A percentile compares a stretch with the other conserved stretches of the same genome.
Conservation (phyloP, 1,139 yeast genomes). For the Blastobotrys malaysiensis region DNA sequence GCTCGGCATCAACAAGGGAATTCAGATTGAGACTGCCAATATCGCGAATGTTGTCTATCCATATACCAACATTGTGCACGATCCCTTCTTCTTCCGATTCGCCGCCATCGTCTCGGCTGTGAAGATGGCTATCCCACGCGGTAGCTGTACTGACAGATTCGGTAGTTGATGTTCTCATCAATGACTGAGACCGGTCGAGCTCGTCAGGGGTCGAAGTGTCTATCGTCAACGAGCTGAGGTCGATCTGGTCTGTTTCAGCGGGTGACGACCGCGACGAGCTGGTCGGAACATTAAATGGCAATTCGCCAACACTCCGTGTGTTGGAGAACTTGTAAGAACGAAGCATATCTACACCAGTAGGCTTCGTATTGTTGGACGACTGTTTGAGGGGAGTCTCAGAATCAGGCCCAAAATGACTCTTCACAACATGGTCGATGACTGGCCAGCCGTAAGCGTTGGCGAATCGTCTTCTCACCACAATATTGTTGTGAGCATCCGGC, state of each 20-base stretch:
- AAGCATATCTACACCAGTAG: neutral
- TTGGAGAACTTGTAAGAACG: neutral
- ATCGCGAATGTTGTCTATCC: conserved; percentile 25
- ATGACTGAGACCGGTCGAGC: neutral
- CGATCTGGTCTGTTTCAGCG: neutral
- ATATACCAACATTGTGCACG: conserved; percentile 22
- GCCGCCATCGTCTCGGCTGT: conserved; percentile 13
- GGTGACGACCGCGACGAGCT: neutral
- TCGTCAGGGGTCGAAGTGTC: conserved; percentile 10
- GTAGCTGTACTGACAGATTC: conserved; percentile 4
- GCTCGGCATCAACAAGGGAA: conserved; percentile 4
- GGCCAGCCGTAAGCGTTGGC: conserved; percentile 98
- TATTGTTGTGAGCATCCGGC: conserved; percentile 96
- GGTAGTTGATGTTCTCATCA: conserved; percentile 2
- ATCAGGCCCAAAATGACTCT: conserved; percentile 47
- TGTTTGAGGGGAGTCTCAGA: neutral
- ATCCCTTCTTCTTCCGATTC: conserved; percentile 30
- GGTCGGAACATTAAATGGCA: neutral
- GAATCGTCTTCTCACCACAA: conserved; percentile 80
- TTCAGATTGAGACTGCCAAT: conserved; percentile 16
- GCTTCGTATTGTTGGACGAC: neutral
- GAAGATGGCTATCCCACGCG: conserved; percentile 26
- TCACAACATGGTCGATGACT: conserved; percentile 74
- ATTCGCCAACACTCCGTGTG: neutral
- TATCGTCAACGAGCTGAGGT: conserved; percentile 2